phyloP scores from a whole-genome alignment of 2,329 filamentous ascomycete genomes.

The Escovopsis weberi region DNA sequence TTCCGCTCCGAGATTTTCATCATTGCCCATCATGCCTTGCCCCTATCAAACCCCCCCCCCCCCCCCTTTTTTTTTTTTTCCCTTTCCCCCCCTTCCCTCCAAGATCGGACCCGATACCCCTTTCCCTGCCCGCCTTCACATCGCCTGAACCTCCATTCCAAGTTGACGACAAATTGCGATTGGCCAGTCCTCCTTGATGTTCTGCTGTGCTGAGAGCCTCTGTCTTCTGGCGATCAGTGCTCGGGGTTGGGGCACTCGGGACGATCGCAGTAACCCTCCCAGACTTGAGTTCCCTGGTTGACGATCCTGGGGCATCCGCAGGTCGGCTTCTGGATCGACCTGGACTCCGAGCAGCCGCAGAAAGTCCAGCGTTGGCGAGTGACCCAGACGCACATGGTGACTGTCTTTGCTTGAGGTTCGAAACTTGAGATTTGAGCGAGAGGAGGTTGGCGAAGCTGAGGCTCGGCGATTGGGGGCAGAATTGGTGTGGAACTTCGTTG shows the following conservation, averaged over 20 bases:
- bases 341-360: slow-evolving; percentile 18
- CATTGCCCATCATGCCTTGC: too few relatives aligned
- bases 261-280: slow-evolving; percentile 19
- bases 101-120: too few relatives aligned
- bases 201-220: neutral
- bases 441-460: neutral
- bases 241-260: slow-evolving; percentile 17
- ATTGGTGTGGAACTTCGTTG: neutral
- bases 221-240: neutral
- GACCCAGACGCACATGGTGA: slow-evolving; percentile 21
- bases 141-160: too few relatives aligned
- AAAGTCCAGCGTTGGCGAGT: slow-evolving; percentile 17
- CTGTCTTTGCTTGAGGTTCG: slow-evolving; percentile 1
- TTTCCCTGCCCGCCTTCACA: too few relatives aligned
- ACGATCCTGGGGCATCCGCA: slow-evolving; percentile 15
- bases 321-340: slow-evolving; percentile 14
- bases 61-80: too few relatives aligned
- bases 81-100: too few relatives aligned
- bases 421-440: neutral
- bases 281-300: slow-evolving; percentile 15
- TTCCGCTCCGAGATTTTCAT: too few relatives aligned
- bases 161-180: too few relatives aligned
- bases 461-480: neutral
- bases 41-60: too few relatives aligned
- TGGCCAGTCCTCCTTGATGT: too few relatives aligned